A percentile compares a stretch with the other conserved stretches of the same genome.
Evolutionary conservation across 208 protist species (phyloP).

Genomic region (Strigomonas culicis): DNA sequence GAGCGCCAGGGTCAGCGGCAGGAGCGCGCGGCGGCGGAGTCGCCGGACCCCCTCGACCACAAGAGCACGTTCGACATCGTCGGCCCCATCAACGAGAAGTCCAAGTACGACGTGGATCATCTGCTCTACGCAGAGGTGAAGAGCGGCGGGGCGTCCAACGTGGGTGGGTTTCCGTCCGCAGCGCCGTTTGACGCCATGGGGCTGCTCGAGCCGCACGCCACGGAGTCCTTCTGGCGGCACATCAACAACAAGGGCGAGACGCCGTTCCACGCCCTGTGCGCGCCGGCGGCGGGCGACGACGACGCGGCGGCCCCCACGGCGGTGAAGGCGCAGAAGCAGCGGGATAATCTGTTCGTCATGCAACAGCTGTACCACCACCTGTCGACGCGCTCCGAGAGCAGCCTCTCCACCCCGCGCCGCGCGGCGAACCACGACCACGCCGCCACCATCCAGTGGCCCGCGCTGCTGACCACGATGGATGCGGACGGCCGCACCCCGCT

Average conservation of each 20-base stretch:
- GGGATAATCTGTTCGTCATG: not conserved
- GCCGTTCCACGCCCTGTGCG: not conserved
- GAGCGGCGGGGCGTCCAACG: not conserved
- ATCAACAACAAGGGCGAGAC: not conserved
- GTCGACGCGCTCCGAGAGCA: no score
- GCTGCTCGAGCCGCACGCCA: not conserved
- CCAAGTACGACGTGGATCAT: not conserved
- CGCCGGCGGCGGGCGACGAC: no score
- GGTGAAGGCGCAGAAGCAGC: not conserved
- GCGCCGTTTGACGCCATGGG: not conserved
- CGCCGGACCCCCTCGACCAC: no score
- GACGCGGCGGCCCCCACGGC: no score
- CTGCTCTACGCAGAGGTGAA: not conserved
- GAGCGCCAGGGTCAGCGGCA: no score
- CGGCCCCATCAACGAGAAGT: not conserved
- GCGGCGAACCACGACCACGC: no score
- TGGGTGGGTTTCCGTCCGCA: not conserved
- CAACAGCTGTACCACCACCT: not conserved
- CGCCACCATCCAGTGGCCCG: not conserved
- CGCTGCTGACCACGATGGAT: not conserved
- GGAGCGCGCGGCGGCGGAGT: no score
- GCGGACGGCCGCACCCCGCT: not conserved
- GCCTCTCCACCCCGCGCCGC: no score
- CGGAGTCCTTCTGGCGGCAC: not conserved
- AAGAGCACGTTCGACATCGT: not conserved